Evolutionary conservation across 202 grass and related monocot species (phyloP).

Genomic region (Musa balbisiana): DNA sequence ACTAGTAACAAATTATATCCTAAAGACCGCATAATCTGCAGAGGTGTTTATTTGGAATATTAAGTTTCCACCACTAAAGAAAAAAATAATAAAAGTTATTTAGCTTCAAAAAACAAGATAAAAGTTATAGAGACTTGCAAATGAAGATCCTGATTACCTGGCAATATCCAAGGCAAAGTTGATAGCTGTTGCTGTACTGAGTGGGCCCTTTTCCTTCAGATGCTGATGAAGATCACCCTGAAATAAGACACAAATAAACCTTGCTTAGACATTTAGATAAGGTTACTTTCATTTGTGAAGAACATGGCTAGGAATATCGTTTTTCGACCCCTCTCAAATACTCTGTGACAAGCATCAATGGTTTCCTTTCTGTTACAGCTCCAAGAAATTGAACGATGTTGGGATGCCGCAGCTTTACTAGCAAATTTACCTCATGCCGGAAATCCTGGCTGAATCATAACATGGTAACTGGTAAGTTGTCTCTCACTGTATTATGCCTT

Average conservation of each 20-base stretch:
- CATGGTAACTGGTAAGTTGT: constrained; percentile 3
- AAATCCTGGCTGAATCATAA: constrained; percentile 84
- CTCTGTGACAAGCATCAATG: constrained; percentile 92
- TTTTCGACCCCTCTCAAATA: constrained; percentile 77
- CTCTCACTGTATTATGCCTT: not conserved
- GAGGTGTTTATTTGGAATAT: no score
- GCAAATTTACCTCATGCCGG: constrained; percentile 96
- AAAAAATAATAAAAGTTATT: not conserved
- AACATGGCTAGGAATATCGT: constrained; percentile 8
- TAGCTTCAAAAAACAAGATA: not conserved
- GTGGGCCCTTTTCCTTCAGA: constrained; percentile 84
- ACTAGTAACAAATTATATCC: not conserved
- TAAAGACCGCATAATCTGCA: not conserved
- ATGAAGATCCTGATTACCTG: constrained; percentile 47
- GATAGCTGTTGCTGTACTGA: constrained; percentile 53
- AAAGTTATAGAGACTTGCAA: not conserved
- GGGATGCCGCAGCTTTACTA: constrained; percentile 96
- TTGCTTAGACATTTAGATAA: not conserved
- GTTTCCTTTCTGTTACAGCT: constrained; percentile 93
- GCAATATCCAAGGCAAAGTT: constrained; percentile 95
- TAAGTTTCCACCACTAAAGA: not conserved
- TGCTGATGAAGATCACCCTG: constrained; percentile 99
- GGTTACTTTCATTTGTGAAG: not conserved
- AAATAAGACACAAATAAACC: constrained; percentile 2
- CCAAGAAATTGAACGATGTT: constrained; percentile 99